Conservation (phyloP, 202 grass and related monocot species). For the Eragrostis tef region DNA sequence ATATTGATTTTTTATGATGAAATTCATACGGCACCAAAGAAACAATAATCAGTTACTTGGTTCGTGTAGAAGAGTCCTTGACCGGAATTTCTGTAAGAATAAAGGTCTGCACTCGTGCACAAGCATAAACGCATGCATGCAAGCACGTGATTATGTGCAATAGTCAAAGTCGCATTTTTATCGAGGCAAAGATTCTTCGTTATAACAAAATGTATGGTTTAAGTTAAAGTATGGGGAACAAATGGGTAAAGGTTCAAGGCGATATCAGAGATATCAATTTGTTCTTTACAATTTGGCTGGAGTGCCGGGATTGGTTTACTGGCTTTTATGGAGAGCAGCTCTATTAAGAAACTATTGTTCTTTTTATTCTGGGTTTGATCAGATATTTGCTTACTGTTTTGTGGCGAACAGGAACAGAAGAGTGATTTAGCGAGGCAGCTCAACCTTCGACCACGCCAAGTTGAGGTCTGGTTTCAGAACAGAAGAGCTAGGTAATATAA, state of each 20-base stretch:
- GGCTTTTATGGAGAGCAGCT: not conserved
- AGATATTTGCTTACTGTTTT: not conserved
- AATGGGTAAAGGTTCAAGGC: not conserved
- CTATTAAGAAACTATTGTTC: not conserved
- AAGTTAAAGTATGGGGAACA: not conserved
- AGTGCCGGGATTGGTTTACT: not conserved
- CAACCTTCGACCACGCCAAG: conserved; percentile 67
- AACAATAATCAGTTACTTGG: not conserved
- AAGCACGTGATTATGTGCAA: not conserved
- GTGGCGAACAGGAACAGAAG: conserved; percentile 60
- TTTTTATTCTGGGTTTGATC: not conserved
- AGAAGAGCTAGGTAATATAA: conserved; percentile 72
- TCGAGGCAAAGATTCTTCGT: not conserved
- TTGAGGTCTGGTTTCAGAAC: conserved; percentile 94
- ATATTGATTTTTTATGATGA: conserved; percentile 3
- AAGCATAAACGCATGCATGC: conserved; percentile 5
- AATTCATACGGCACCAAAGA: not conserved
- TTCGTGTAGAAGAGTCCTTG: not conserved
- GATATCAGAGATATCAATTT: not conserved
- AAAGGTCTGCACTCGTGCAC: not conserved
- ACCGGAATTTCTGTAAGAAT: not conserved
- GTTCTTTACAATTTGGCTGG: not conserved
- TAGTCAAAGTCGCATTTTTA: not conserved
- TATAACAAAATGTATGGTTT: not conserved
- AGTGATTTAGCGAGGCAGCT: conserved; percentile 56